These are phyloP conservation scores for Lodderomyces theae DNA, from an alignment of 1,139 yeast species.

Conservation along the genomic window DNA sequence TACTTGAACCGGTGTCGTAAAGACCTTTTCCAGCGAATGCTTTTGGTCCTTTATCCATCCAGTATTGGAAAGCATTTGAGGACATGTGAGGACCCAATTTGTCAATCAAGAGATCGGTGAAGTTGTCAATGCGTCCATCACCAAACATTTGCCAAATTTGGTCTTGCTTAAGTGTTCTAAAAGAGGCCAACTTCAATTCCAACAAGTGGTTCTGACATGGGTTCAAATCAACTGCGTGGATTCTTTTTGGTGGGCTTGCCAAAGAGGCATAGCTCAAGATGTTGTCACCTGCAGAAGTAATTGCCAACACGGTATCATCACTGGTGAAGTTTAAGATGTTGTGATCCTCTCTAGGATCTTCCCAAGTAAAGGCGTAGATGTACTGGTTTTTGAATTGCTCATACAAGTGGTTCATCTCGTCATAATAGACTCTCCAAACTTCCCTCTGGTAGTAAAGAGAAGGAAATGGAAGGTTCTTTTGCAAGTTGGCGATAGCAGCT, in stretches of 20 bases:
- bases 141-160: constrained; percentile 78
- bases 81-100: constrained; percentile 69
- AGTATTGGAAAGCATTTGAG: constrained; percentile 76
- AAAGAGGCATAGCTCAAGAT: constrained; percentile 69
- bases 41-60: constrained; percentile 63
- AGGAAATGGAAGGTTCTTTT: constrained; percentile 71
- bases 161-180: constrained; percentile 55
- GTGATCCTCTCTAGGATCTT: constrained; percentile 80
- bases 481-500: constrained; percentile 63
- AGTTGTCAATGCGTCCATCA: constrained; percentile 59
- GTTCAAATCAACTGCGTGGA: constrained; percentile 82
- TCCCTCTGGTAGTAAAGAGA: constrained; percentile 74
- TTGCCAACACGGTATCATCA: constrained; percentile 73
- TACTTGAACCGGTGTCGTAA: constrained; percentile 74
- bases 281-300: constrained; percentile 86
- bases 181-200: constrained; percentile 73
- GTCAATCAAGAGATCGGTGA: constrained; percentile 44
- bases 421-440: constrained; percentile 77
- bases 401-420: constrained; percentile 64
- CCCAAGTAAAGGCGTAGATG: constrained; percentile 88
- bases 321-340: constrained; percentile 57
- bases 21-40: constrained; percentile 65
- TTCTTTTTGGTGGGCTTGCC: constrained; percentile 68
- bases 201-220: constrained; percentile 80
- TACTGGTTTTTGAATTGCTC: constrained; percentile 74